Conservation (phyloP, 2,329 filamentous ascomycete genomes). For the Bipolaris zeicola region DNA sequence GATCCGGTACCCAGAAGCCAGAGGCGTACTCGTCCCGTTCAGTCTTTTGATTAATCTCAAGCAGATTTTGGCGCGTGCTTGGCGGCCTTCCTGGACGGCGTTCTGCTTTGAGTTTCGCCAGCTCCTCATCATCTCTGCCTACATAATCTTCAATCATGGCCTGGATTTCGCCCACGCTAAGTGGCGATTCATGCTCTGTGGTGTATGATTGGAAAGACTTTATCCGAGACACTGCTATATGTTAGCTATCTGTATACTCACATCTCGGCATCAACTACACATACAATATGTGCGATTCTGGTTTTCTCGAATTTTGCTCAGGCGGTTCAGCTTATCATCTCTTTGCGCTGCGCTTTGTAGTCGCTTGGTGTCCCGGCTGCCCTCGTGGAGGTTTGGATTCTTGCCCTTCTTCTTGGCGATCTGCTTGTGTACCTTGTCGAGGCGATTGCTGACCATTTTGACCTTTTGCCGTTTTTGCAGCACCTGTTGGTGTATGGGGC, state of each 20-base stretch:
- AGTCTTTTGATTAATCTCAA: slow-evolving; percentile 71
- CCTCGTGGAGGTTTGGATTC: slow-evolving; percentile 79
- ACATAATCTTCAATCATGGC: slow-evolving; percentile 53
- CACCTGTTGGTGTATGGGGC: slow-evolving; percentile 9
- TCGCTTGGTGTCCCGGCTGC: slow-evolving; percentile 83
- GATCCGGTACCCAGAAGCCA: slow-evolving; percentile 86
- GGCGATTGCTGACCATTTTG: slow-evolving; percentile 58
- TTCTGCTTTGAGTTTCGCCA: slow-evolving; percentile 67
- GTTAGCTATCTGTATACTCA: slow-evolving; percentile 5
- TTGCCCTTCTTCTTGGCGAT: slow-evolving; percentile 85
- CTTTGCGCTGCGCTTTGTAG: slow-evolving; percentile 78
- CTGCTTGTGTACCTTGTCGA: slow-evolving; percentile 85
- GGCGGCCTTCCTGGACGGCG: slow-evolving; percentile 80
- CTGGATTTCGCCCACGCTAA: slow-evolving; percentile 62
- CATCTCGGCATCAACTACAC: slow-evolving; percentile 21
- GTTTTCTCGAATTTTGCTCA: slow-evolving; percentile 72
- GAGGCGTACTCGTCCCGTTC: slow-evolving; percentile 81
- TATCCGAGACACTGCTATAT: slow-evolving; percentile 64
- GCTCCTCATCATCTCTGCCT: slow-evolving; percentile 73
- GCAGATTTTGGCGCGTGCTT: slow-evolving; percentile 74
- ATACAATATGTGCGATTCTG: slow-evolving; percentile 75
- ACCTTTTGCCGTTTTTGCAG: slow-evolving; percentile 9
- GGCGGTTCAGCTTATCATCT: slow-evolving; percentile 79
- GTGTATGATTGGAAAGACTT: slow-evolving; percentile 74
- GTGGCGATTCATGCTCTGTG: slow-evolving; percentile 55